Evolutionary conservation across 345 rosid genomes (phyloP).

Genomic region (Odontarrhena argentea): DNA sequence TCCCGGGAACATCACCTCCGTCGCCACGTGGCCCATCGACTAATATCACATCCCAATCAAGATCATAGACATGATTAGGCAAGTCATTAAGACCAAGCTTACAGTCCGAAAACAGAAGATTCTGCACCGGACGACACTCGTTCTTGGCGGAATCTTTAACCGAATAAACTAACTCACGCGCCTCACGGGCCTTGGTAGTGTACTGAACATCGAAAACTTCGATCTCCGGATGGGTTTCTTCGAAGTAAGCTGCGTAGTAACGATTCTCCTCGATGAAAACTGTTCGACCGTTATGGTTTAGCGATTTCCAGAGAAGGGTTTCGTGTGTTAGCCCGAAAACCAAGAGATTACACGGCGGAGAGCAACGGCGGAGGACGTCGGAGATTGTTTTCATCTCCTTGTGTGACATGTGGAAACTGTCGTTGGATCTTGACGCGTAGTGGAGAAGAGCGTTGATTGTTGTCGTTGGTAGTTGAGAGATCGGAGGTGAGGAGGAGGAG

Average conservation of each 20-base stretch:
- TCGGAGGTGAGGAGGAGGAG: constrained; percentile 39
- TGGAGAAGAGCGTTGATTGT: constrained; percentile 82
- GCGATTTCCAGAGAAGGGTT: constrained; percentile 91
- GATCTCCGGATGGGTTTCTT: constrained; percentile 84
- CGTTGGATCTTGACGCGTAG: constrained; percentile 81
- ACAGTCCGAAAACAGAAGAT: constrained; percentile 85
- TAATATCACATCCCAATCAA: constrained; percentile 93
- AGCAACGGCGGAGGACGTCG: constrained; percentile 75
- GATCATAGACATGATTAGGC: constrained; percentile 91
- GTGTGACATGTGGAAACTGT: constrained; percentile 72
- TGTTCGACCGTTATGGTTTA: constrained; percentile 86
- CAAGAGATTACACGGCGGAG: constrained; percentile 84
- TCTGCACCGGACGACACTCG: constrained; percentile 93
- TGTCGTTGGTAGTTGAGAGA: constrained; percentile 53
- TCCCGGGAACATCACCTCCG: constrained; percentile 67
- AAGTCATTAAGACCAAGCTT: constrained; percentile 80
- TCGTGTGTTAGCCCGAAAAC: constrained; percentile 92
- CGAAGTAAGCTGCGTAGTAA: constrained; percentile 90
- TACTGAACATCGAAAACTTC: constrained; percentile 93
- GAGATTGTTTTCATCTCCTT: constrained; percentile 77
- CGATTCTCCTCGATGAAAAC: constrained; percentile 90
- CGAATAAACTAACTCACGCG: constrained; percentile 56
- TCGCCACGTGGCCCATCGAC: constrained; percentile 97
- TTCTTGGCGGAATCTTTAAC: constrained; percentile 60
- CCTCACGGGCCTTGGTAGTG: constrained; percentile 74